Evolutionary conservation across 495 filamentous ascomycete species (phyloP), one percentile per base, ranked within the genome.

Genomic region (Neurospora sublineolata): DNA sequence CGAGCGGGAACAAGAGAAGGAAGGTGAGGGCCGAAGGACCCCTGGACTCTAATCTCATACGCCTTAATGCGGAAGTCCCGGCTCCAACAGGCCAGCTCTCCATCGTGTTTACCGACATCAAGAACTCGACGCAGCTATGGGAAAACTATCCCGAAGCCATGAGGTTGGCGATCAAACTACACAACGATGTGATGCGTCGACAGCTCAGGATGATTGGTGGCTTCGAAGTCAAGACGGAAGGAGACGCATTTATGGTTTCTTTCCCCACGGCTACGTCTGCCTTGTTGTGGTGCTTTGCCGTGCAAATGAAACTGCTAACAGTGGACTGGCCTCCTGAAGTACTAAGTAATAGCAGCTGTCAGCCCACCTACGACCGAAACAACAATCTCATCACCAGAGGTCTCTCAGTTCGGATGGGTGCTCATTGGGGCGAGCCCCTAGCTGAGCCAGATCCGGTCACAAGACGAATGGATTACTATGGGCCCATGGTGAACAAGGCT

Each of bases 181-280:
- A 99, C 82, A 98, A 99, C 77, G 92, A 94, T 74, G 87, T 97
- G 20, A 93, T 99, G 87, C 92, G 95, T 52, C 89, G 96, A 37
- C 94, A 97, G 76, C 86, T 99, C 70, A 89, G 94, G 40, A 90
- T 94, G 69, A 94, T 97, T 71, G 96, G 95, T 77, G 95, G 95
- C 0, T 99, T 97, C 77, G 95, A 99, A 81, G 94, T 99, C 78
- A 99, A 99, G 84, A 98, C 95, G 0, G 95, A 99, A 91, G 95
- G 95, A 73, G 95, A 99, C 82, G 95, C 96, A 42, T 99, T 99
- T 80, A 97, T 99, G 94, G 95, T 99, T 18, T 95, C 93, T 39
- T 99, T 99, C 81, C 91, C 93, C 4, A 97, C 96, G 1, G 93
- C 93, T 3, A 98, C 95, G 0, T 92, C 93, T 10, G 94, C 95